Conservation (phyloP, 768 basidiomycete genomes). For the Cystobasidium onofrii region DNA sequence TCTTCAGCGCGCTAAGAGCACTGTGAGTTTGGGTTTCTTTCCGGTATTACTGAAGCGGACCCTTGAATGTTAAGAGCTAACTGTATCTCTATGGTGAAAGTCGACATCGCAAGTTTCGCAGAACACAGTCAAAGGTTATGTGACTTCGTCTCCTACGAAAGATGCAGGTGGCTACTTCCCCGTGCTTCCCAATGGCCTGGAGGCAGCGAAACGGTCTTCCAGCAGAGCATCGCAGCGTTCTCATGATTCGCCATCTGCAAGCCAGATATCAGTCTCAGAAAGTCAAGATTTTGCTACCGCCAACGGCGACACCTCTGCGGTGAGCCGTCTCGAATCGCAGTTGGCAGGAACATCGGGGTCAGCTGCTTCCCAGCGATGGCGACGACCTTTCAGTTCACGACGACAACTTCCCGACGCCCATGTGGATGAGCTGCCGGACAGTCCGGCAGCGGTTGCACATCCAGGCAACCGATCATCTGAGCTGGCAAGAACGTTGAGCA, state of each 20-base stretch:
- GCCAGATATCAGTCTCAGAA: not conserved
- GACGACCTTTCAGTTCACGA: not conserved
- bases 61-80: no score
- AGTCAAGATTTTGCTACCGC: not conserved
- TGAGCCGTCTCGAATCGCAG: not conserved
- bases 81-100: not conserved
- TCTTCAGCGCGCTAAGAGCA: constrained; percentile 8
- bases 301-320: not conserved
- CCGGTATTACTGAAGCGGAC: not conserved
- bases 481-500: constrained; percentile 5
- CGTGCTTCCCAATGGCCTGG: not conserved
- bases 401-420: not conserved
- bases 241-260: not conserved
- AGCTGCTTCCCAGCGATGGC: not conserved
- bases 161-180: not conserved
- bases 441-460: not conserved
- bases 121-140: constrained; percentile 17
- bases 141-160: not conserved
- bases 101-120: constrained; percentile 29
- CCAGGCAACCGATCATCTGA: not conserved
- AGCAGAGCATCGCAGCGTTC: not conserved
- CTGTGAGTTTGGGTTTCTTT: not conserved
- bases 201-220: not conserved
- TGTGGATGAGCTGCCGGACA: constrained; percentile 22
- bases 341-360: not conserved